Base-by-base conservation (phyloP, 441 rosid species). In the Pelargonium australe region DNA sequence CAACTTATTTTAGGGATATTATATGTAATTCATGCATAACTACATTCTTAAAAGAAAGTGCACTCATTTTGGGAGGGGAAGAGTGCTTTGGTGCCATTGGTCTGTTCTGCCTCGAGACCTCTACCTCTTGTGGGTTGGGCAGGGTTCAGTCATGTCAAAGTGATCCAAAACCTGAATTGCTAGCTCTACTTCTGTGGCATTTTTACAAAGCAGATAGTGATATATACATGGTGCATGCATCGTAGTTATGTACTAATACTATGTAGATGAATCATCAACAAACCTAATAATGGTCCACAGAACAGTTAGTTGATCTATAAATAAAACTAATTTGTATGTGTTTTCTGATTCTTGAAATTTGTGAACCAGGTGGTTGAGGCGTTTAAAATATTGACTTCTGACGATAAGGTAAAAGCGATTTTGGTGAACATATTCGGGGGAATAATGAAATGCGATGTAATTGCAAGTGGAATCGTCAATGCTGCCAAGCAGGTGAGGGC, bases 391-490 rank as follows among this genome's bases (percentile, higher is more conserved):
- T 67, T 95, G 82, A 95, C 98, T 37, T 92, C 99, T 28, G 99
- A 95, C 78, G 97, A 90, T 1, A 95, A 95, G 79, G 99, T 95
- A 70, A 95, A 92, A 81, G 95, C 98, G 73, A 95, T 95, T 63
- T 80, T 95, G 84, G 99, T 92, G 68, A 95, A 95, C 79, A 95
- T 95, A 68, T 95, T 92, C 70, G 99, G 98, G 58, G 99, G 98
- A 65, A 95, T 95, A 58, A 95, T 95, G 99, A 90, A 87, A 75
- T 95, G 99, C 69, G 99, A 95, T 76, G 87, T 95, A 81, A 95
- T 95, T 64, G 99, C 99, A 3, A 90, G 96, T 70, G 99, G 99
- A 71, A 95, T 95, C 17, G 97, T 92, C 76, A 95, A 92, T 80
- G 98, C 97, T 49, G 99, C 97, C 64, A 90, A 92, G 86, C 95